A percentile compares a stretch with the other conserved stretches of the same genome.
These are phyloP conservation scores for Talaromyces marneffei DNA, from an alignment of 2,329 filamentous ascomycete species.

Conservation along the genomic window DNA sequence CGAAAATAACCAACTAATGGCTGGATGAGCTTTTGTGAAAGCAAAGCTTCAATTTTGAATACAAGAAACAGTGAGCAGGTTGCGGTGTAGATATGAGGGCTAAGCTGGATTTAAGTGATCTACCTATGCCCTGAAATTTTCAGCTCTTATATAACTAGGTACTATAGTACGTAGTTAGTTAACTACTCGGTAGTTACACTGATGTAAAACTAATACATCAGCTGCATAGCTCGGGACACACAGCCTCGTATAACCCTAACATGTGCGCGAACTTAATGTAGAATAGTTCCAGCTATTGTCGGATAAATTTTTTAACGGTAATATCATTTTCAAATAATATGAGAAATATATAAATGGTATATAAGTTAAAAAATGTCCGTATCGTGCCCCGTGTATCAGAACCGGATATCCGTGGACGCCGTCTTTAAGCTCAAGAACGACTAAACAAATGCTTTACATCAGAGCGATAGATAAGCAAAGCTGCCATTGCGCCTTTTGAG, in stretches of 20 bases:
- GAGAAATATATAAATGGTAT: neutral
- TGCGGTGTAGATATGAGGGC: neutral
- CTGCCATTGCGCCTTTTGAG: neutral
- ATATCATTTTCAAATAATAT: neutral
- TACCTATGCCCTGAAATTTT: too few relatives aligned
- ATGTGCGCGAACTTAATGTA: neutral
- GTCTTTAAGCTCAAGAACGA: neutral
- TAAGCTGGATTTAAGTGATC: too few relatives aligned
- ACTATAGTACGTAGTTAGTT: neutral
- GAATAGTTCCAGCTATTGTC: neutral
- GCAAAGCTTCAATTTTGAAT: neutral
- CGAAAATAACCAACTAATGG: neutral
- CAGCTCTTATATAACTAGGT: neutral
- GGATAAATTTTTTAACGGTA: neutral
- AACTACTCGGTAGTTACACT: too few relatives aligned
- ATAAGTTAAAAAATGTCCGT: neutral
- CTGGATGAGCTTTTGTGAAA: neutral
- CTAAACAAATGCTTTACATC: neutral
- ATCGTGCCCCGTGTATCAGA: neutral
- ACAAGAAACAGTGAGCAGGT: neutral
- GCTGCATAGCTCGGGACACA: too few relatives aligned
- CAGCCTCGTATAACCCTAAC: neutral
- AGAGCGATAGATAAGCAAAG: neutral
- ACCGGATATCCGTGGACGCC: neutral
- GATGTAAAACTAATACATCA: too few relatives aligned